Base-by-base conservation (phyloP, 192 early-diverging fungal genomes). In the Backusella sp. region DNA sequence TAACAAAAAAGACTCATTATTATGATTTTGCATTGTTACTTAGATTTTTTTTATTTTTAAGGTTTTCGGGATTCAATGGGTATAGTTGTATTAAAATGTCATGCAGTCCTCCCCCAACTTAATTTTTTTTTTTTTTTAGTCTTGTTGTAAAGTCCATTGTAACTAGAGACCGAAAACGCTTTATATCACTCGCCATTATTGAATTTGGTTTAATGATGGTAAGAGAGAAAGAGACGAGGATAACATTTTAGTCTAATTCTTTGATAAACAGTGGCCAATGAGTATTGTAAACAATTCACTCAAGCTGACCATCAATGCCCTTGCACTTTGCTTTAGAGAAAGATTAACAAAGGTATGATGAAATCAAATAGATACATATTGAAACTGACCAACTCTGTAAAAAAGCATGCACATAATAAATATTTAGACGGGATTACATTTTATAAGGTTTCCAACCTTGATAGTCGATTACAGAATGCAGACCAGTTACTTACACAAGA, bases 401-500 rank as follows among this genome's bases (percentile, higher is more conserved):
- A 86, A 68, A 82, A 88, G 85, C 76, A 85, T 74, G 86, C 87
- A 30, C 92, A 95, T 70, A 83, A 88, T 42, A 84, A 90, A 77
- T 95, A 95, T 74, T 77, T 94, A 39, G 80, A 83, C 70, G 91
- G 90, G 62, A 93, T 93, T 82, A 92, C 91, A 4, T 95, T 94
- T 76, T 95, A 94, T 86, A 94, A 95, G 78, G 87, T 93, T 39
- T 90, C 91, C 37, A 94, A 94, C 80, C 84, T 94, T 23, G 93
- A 94, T 75, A 91, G 93, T 68, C 84, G 93, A 36, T 85, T 93
- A 70, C 88, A 91, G 62, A 92, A 92, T 76, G 87, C 90, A 0
- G 92, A 93, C 82, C 92, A 94, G 77, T 76, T 88, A 19, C 72
- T 91, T 46, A 88, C 89, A 3, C 88, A 91, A 85, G 91, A 93